phyloP scores from a whole-genome alignment of 2,329 filamentous ascomycete genomes.

The Chrysoporthe deuterocubensis region DNA sequence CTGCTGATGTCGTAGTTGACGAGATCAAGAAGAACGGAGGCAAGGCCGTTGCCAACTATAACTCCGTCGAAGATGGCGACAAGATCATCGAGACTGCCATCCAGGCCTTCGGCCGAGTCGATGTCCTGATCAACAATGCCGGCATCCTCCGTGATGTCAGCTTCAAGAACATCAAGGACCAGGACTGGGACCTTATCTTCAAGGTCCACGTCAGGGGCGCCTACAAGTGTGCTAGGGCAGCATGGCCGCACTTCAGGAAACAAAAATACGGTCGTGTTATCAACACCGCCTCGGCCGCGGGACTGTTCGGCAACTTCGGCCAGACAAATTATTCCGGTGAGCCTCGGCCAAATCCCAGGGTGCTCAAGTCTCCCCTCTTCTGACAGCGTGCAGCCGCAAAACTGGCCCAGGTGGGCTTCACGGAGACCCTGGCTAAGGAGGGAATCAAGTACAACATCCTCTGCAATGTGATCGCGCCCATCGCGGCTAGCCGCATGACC shows the following conservation, averaged over 20 bases:
- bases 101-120: conserved; percentile 80
- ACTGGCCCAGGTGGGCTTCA: conserved; percentile 93
- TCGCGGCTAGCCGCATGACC: conserved; percentile 94
- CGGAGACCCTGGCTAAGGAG: conserved; percentile 97
- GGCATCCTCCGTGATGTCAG: conserved; percentile 93
- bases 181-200: conserved; percentile 95
- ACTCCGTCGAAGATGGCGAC: conserved; percentile 90
- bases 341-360: conserved; percentile 28
- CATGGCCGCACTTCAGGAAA: conserved; percentile 97
- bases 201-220: conserved; percentile 90
- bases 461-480: conserved; percentile 91
- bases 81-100: conserved; percentile 91
- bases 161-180: conserved; percentile 98
- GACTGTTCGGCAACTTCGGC: conserved; percentile 93
- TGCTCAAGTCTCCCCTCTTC: not conserved
- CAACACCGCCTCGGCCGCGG: conserved; percentile 95
- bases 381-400: conserved; percentile 70
- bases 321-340: conserved; percentile 90
- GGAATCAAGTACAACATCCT: conserved; percentile 98
- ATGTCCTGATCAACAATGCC: conserved; percentile 97
- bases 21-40: conserved; percentile 87
- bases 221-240: conserved; percentile 93
- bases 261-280: conserved; percentile 98
- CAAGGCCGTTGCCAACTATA: conserved; percentile 97
- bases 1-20: conserved; percentile 80